Evolutionary conservation across 1,139 yeast species (phyloP).

Genomic region (Hanseniaspora sp.): DNA sequence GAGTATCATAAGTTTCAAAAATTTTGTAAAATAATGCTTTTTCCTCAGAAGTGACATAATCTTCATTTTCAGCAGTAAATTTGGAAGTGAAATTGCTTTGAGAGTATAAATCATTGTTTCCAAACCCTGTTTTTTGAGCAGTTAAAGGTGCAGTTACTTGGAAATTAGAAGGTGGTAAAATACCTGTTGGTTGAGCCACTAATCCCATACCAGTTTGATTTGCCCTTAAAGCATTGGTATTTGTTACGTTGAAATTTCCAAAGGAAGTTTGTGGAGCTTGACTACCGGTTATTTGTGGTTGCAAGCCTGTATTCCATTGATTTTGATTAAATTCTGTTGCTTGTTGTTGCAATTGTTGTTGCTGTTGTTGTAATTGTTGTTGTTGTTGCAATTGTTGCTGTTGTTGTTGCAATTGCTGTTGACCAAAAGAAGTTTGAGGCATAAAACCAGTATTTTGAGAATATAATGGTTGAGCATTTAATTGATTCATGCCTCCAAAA

Average conservation of each 20-base stretch:
- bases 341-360: conserved; percentile 29
- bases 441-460: conserved; percentile 17
- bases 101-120: conserved; percentile 31
- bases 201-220: conserved; percentile 33
- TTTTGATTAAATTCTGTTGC: conserved; percentile 29
- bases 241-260: conserved; percentile 21
- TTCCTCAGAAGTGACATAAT: conserved; percentile 62
- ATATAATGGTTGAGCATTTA: conserved; percentile 26
- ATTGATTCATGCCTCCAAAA: conserved; percentile 21
- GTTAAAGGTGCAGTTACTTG: conserved; percentile 27
- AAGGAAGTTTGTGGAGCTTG: conserved; percentile 27
- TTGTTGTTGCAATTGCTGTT: conserved; percentile 29
- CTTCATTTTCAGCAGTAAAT: conserved; percentile 44
- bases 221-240: conserved; percentile 31
- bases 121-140: conserved; percentile 48
- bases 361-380: too few relatives aligned
- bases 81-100: conserved; percentile 25
- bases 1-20: conserved; percentile 75
- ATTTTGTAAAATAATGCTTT: conserved; percentile 77
- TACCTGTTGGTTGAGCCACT: conserved; percentile 38
- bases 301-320: conserved; percentile 24
- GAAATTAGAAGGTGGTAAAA: conserved; percentile 26
- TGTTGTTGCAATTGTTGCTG: conserved; percentile 28
- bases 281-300: conserved; percentile 18
- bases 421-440: conserved; percentile 25